These are phyloP conservation scores for Backusella macrospora DNA, from an alignment of 192 early-diverging fungal genomes.

Conservation along the genomic window DNA sequence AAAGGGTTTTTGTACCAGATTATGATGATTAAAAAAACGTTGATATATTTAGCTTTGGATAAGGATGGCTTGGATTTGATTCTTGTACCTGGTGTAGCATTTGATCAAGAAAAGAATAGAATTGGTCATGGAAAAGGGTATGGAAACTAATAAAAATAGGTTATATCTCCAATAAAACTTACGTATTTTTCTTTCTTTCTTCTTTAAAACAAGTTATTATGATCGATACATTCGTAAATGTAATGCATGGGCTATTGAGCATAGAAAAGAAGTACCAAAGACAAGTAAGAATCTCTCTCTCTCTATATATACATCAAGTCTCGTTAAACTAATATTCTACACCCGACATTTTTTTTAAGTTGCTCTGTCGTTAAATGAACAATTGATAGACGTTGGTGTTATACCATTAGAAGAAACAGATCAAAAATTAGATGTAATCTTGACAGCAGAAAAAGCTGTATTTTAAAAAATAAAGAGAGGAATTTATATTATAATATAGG, in stretches of 20 bases:
- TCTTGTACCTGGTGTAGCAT: constrained; percentile 63
- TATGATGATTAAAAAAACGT: background rate
- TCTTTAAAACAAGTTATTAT: constrained; percentile 51
- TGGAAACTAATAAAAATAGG: background rate
- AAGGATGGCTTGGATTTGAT: constrained; percentile 60
- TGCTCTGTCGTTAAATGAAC: constrained; percentile 48
- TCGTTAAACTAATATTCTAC: background rate
- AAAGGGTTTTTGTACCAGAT: background rate
- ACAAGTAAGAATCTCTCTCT: constrained; percentile 49
- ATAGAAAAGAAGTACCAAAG: constrained; percentile 13
- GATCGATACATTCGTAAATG: constrained; percentile 55
- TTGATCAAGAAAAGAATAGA: constrained; percentile 57
- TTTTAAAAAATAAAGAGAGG: constrained; percentile 3
- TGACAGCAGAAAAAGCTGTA: constrained; percentile 26
- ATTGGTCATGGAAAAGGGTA: constrained; percentile 70
- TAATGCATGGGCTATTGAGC: constrained; percentile 33
- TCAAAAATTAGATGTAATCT: constrained; percentile 28
- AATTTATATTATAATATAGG: background rate
- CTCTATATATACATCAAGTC: background rate
- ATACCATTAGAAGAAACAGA: constrained; percentile 41
- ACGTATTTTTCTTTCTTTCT: no score
- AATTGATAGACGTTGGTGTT: constrained; percentile 39
- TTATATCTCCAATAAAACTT: no score
- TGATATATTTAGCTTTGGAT: constrained; percentile 47
- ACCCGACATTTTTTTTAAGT: no score